Base-by-base conservation (phyloP, 2,329 filamentous ascomycete species). In the Colletotrichum camelliae region DNA sequence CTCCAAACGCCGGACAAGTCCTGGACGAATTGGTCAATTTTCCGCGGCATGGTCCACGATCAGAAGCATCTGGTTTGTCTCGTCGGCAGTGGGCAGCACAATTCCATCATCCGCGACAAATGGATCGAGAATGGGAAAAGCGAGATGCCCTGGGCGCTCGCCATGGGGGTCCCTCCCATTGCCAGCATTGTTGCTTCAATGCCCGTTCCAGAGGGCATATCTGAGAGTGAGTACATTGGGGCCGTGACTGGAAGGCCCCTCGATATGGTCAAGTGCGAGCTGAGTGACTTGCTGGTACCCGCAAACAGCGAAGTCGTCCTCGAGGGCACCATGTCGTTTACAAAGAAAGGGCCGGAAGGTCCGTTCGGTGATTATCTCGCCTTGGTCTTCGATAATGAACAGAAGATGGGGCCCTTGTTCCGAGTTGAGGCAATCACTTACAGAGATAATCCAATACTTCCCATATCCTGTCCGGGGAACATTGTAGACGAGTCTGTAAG, bases 181-280 rank as follows among this genome's bases (percentile, higher is more conserved):
- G 88, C 87, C 2, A 86, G 86, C 48, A 87, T 90, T 81, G 88
- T 86, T 0, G 81, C 86, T 0, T 83, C 82, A 37, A 88, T 89
- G 86, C 88, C 88, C 0, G 80, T 89, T 18, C 88, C 88, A 0
- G 86, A 87, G 29, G 87, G 87, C 0, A 81, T 89, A 1, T 85
- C 84, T 0, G 89, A 90, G 78, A 85, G 84, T 5, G 87, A 82
- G 1, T 90, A 89, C 71, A 82, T 89, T 7, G 88, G 88, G 1
- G 84, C 87, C 1, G 81, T 90, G 74, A 83, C 83, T 1, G 88
- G 88, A 3, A 75, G 79, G 0, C 81, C 88, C 0, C 70, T 90
- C 5, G 86, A 90, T 29, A 77, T 90, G 0, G 85, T 88, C 52
- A 90, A 89, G 76, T 89, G 88, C 73, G 88, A 90, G 24, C 87